Evolutionary conservation across 176 grass and related monocot species (phyloP), one percentile per base, ranked within the genome.

Genomic region (Zea luxurians): DNA sequence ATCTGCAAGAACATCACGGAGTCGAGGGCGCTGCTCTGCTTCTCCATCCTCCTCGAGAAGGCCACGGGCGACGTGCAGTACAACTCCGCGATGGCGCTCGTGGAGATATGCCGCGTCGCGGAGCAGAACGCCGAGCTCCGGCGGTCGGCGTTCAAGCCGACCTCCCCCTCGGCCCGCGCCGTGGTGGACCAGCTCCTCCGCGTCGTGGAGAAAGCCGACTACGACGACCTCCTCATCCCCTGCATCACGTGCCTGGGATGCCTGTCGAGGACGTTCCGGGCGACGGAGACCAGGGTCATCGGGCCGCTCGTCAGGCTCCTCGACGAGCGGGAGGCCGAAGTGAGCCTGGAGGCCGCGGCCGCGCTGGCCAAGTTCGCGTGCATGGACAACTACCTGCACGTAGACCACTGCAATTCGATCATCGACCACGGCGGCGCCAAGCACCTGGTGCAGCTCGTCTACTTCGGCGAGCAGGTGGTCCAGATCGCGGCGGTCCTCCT

Each of bases 1-100:
- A 84, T 94, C 59, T 98, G 91, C 78, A 98, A 94, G 83, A 98
- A 82, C 89, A 92, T 98, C 90, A 98, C 95, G 0, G 91, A 98
- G 59, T 98, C 91, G 1, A 84, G 86, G 61, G 95, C 91, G 3
- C 87, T 98, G 17, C 91, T 98, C 3, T 98, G 91, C 77, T 90
- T 98, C 34, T 79, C 95, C 2, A 65, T 94, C 16, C 83, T 98
- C 10, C 82, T 98, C 8, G 91, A 98, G 66, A 94, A 90, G 38
- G 78, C 84, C 36, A 49, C 45, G 0, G 87, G 83, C 52, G 91
- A 94, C 35, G 89, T 98, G 66, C 71, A 66, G 63, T 90, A 92
- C 67, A 94, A 98, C 49, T 89, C 95, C 0, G 95, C 91, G 3
- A 86, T 98, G 71, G 91, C 95, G 16, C 85, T 94, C 17, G 65